Evolutionary conservation across 441 rosid species (phyloP), one percentile per base, ranked within the genome.

Genomic region (Adansonia grandidieri): DNA sequence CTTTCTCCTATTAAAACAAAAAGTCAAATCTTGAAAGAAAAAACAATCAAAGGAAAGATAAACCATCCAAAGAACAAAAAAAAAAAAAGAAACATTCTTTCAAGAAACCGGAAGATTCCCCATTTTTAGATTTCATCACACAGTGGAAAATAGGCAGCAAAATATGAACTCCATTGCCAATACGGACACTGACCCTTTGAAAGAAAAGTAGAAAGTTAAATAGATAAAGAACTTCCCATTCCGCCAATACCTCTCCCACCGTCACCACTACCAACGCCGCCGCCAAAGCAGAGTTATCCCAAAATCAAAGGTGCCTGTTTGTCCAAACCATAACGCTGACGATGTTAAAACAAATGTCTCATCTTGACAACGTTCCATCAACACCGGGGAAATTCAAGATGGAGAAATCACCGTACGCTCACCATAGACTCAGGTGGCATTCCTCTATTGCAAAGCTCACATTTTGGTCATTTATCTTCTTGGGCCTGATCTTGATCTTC

Each of bases 351-450:
- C 88, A 85, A 83, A 89, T 86, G 91, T 90, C 97, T 20, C 98
- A 92, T 80, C 93, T 88, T 82, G 95, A 90, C 71, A 83, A 96
- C 77, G 87, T 81, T 71, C 97, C 98, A 6, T 91, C 99, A 42
- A 90, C 97, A 44, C 95, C 97, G 0, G 99, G 97, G 32, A 96
- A 96, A 77, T 91, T 96, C 95, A 96, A 96, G 95, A 94, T 96
- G 89, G 99, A 96, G 9, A 94, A 91, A 83, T 87, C 97, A 9
- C 74, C 94, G 0, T 91, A 89, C 81, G 58, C 85, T 0, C 87
- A 90, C 77, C 86, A 88, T 78, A 86, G 97, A 19, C 47, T 87
- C 54, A 82, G 98, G 74, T 88, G 91, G 82, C 94, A 92, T 65
- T 84, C 92, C 6, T 88, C 93, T 3, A 73, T 89, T 3, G 89